Percentiles rank a stretch among this genome's conserved stretches.
phyloP scores from a whole-genome alignment of 345 rosid genomes.

The Cardamine resedifolia region DNA sequence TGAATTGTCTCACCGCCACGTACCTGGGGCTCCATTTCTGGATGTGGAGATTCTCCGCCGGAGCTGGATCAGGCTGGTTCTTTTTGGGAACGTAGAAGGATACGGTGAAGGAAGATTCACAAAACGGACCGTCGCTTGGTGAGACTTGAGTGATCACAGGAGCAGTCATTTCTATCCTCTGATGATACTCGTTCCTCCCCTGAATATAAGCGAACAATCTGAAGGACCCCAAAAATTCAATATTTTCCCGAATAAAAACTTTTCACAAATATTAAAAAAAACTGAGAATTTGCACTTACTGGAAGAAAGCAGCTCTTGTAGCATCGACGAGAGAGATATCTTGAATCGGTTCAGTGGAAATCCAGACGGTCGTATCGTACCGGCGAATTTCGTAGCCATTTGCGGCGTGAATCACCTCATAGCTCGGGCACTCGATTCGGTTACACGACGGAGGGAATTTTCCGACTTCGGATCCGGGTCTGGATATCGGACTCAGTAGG shows the following conservation, averaged over 20 bases:
- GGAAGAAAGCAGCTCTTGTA: conserved; percentile 69
- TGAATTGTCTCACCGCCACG: conserved; percentile 69
- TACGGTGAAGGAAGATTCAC: conserved; percentile 70
- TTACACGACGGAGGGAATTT: conserved; percentile 65
- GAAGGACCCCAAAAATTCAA: background rate
- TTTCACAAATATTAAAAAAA: background rate
- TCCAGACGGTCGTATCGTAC: conserved; percentile 60
- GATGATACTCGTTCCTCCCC: conserved; percentile 62
- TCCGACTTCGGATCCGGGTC: conserved; percentile 22
- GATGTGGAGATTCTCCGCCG: conserved; percentile 68
- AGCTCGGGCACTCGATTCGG: conserved; percentile 79
- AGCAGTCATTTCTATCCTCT: conserved; percentile 84
- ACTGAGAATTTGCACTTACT: conserved; percentile 34
- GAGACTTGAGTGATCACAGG: conserved; percentile 69
- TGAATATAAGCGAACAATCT: conserved; percentile 85
- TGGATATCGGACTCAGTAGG: background rate
- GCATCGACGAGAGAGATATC: conserved; percentile 78
- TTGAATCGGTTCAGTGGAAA: conserved; percentile 63
- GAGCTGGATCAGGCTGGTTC: conserved; percentile 81
- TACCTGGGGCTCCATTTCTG: conserved; percentile 57
- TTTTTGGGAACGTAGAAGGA: conserved; percentile 76
- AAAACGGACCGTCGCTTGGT: conserved; percentile 89
- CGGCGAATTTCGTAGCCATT: conserved; percentile 71
- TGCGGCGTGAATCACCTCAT: conserved; percentile 49
- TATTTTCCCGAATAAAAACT: background rate